Evolutionary conservation across 371 early-diverging fungal genomes (phyloP).

Genomic region (Chytridium lagenaria): DNA sequence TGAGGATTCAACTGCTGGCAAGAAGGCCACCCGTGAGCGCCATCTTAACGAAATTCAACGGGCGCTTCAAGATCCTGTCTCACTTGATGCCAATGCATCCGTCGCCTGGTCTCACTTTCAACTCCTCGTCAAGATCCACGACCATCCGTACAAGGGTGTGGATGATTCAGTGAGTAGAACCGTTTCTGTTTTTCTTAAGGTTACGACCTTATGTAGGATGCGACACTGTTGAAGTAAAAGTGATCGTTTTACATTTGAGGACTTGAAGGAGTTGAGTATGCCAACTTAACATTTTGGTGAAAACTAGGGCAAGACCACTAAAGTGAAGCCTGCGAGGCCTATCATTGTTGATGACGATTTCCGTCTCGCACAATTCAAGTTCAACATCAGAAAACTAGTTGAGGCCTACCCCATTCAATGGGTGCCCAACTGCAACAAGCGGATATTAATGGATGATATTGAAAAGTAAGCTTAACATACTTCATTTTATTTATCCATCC

Average conservation of each 20-base stretch:
- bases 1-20: no score
- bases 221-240: no score
- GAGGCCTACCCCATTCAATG: constrained; percentile 7
- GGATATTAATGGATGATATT: neutral
- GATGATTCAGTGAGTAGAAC: neutral
- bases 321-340: neutral
- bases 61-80: no score
- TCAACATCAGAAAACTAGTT: constrained; percentile 10
- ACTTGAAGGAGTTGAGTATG: no score
- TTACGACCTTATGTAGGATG: no score
- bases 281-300: neutral
- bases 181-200: neutral
- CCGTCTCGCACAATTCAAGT: constrained; percentile 10
- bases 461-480: neutral
- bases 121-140: neutral
- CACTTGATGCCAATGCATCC: neutral
- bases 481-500: neutral
- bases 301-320: neutral
- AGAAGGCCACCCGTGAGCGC: no score
- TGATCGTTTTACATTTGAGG: no score
- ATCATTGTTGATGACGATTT: constrained; percentile 13
- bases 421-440: neutral
- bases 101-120: neutral
- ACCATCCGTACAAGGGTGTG: constrained; percentile 1
- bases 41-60: no score